These are phyloP conservation scores for Geosmithia flava DNA, from an alignment of 2,329 filamentous ascomycete genomes.

Conservation along the genomic window DNA sequence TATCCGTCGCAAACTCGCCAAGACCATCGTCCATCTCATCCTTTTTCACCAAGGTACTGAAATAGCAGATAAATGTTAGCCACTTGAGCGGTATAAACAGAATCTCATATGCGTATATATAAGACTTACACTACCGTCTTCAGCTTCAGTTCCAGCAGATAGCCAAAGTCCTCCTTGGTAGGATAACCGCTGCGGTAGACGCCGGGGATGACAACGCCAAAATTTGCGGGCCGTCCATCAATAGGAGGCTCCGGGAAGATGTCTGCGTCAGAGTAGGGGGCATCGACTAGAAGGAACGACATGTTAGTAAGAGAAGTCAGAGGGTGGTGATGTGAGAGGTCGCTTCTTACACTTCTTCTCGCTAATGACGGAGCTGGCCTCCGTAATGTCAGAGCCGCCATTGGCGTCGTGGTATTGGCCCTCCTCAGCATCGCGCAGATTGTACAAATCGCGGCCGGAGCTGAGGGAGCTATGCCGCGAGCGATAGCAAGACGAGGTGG, in stretches of 20 bases:
- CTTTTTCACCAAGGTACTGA: constrained; percentile 51
- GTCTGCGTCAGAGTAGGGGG: neutral
- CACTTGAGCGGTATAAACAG: constrained; percentile 4
- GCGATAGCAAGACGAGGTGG: constrained; percentile 9
- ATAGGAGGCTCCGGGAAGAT: constrained; percentile 7
- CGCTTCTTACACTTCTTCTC: constrained; percentile 3
- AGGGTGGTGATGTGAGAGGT: neutral
- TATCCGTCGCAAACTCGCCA: constrained; percentile 47
- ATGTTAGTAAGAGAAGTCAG: neutral
- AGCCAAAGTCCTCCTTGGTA: constrained; percentile 54
- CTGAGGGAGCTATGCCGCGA: constrained; percentile 16
- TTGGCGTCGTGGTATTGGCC: constrained; percentile 3
- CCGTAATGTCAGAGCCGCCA: neutral
- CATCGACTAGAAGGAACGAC: constrained; percentile 2
- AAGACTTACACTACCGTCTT: constrained; percentile 64
- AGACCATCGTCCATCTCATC: constrained; percentile 42
- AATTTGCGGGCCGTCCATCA: constrained; percentile 49
- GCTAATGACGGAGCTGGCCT: neutral
- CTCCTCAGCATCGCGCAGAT: constrained; percentile 11
- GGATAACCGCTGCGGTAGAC: constrained; percentile 81
- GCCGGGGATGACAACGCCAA: constrained; percentile 59
- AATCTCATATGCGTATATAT: neutral
- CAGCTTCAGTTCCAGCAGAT: constrained; percentile 53
- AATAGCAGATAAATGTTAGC: constrained; percentile 3
- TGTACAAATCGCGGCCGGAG: constrained; percentile 14